Percentiles rank a stretch among this genome's conserved stretches.
Conservation (phyloP, 2,329 filamentous ascomycete genomes). For the Aspergillus uvarum region DNA sequence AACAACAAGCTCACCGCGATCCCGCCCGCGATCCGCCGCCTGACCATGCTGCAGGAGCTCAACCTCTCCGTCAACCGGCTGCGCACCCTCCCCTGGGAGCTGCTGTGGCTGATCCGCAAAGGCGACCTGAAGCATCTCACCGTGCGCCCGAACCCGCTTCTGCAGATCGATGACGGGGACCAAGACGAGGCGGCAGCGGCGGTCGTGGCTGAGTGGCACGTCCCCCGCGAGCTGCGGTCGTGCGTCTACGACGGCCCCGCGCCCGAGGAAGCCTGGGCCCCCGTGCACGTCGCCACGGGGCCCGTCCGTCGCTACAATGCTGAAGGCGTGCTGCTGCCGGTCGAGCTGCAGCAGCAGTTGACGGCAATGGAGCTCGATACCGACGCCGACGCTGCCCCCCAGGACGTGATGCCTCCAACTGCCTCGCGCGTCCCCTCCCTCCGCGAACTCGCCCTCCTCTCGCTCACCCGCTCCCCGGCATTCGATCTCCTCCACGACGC, state of each 20-base stretch:
- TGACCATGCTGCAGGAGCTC: slow-evolving; percentile 45
- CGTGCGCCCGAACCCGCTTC: slow-evolving; percentile 43
- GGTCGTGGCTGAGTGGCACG: slow-evolving; percentile 33
- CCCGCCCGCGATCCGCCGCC: slow-evolving; percentile 41
- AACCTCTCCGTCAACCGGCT: slow-evolving; percentile 48
- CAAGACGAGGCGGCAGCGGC: not conserved
- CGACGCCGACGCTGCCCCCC: not conserved
- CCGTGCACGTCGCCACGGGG: slow-evolving; percentile 40
- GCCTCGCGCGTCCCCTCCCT: slow-evolving; percentile 38
- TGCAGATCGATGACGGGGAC: slow-evolving; percentile 29
- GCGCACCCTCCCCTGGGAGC: slow-evolving; percentile 45
- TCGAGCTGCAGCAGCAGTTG: slow-evolving; percentile 12
- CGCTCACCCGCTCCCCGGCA: slow-evolving; percentile 37
- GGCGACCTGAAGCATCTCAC: slow-evolving; percentile 41
- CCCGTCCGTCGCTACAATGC: slow-evolving; percentile 34
- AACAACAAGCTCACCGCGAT: slow-evolving; percentile 47
- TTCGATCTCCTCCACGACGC: slow-evolving; percentile 38
- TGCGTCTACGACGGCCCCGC: slow-evolving; percentile 26
- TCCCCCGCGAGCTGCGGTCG: slow-evolving; percentile 17
- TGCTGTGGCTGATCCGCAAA: slow-evolving; percentile 41
- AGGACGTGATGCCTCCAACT: not conserved
- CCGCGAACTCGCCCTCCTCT: slow-evolving; percentile 44
- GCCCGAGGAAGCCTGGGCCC: slow-evolving; percentile 34
- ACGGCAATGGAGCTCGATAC: not conserved
- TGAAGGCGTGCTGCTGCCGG: slow-evolving; percentile 29